Evolutionary conservation across 2,329 filamentous ascomycete genomes (phyloP), one percentile per base, ranked within the genome.

Genomic region (Hortaea sp.): DNA sequence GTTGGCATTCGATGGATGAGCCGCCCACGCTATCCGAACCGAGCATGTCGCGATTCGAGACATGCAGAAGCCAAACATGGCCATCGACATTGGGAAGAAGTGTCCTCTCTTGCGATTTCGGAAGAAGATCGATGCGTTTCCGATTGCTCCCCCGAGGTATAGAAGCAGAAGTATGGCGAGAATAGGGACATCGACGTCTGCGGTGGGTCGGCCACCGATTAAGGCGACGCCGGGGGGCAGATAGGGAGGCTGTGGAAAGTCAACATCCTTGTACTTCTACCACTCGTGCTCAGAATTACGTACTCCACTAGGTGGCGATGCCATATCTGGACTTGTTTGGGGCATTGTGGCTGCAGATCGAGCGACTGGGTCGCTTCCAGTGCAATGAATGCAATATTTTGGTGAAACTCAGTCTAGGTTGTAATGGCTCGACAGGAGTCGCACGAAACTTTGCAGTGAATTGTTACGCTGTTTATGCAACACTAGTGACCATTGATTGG

Each of bases 41-140:
- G 60, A 58, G 38, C 60, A 65, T 5, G 69, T 71, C 7, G 64
- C 40, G 9, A 68, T 58, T 35, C 70, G 61, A 9, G 66, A 59
- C 61, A 69, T 67, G 53, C 66, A 69, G 55, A 72, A 72, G 2
- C 60, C 58, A 43, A 70, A 69, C 2, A 72, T 54, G 42, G 66
- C 51, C 6, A 54, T 47, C 13, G 59, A 66, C 46, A 69, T 56
- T 5, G 70, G 37, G 44, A 73, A 73, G 27, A 68, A 69, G 52
- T 71, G 67, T 1, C 59, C 60, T 43, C 57, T 53, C 30, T 56
- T 51, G 44, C 47, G 57, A 50, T 72, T 72, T 29, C 54, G 49
- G 50, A 63, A 62, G 47, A 70, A 66, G 30, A 69, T 66, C 3
- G 58, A 61, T 64, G 71, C 69, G 50, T 72, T 66, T 5, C 57